Evolutionary conservation across 768 basidiomycete genomes (phyloP).

Genomic region (Kwoniella sp.): DNA sequence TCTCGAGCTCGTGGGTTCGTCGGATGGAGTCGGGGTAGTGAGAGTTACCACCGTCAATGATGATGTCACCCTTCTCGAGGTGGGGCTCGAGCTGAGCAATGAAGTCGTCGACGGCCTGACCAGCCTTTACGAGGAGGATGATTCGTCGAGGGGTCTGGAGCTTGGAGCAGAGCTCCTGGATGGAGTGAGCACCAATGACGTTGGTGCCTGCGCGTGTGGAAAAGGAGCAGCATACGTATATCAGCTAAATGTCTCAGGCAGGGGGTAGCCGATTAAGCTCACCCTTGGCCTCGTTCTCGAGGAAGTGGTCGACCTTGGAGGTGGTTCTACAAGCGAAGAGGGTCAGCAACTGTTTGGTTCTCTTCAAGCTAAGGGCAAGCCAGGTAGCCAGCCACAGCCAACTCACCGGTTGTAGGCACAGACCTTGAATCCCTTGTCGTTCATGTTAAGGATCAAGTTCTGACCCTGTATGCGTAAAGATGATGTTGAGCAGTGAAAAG

Average conservation of each 20-base stretch:
- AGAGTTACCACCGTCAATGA: constrained; percentile 99
- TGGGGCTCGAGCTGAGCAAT: constrained; percentile 83
- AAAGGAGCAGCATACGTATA: constrained; percentile 6
- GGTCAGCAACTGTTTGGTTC: neutral
- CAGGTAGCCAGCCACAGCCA: neutral
- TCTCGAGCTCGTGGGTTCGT: constrained; percentile 86
- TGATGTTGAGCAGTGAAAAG: constrained; percentile 6
- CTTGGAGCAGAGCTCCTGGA: constrained; percentile 86
- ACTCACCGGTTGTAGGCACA: constrained; percentile 87
- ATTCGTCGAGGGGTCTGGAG: constrained; percentile 96
- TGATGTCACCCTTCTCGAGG: constrained; percentile 94
- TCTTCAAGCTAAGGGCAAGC: neutral
- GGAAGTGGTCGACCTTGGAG: constrained; percentile 92
- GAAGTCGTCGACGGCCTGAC: constrained; percentile 92
- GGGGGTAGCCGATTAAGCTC: constrained; percentile 39
- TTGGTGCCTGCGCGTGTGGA: constrained; percentile 73
- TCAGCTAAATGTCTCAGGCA: neutral
- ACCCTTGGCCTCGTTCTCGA: constrained; percentile 98
- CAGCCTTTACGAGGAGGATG: constrained; percentile 97
- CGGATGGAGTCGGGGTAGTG: constrained; percentile 99
- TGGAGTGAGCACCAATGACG: constrained; percentile 88
- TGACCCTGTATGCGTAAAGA: constrained; percentile 68
- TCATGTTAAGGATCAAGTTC: constrained; percentile 98
- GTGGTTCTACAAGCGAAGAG: constrained; percentile 62
- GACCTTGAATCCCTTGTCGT: constrained; percentile 98